A percentile compares a stretch with the other conserved stretches of the same genome.
phyloP scores from a whole-genome alignment of 352 stramenopile genomes.

The Phytophthora chlamydospora region DNA sequence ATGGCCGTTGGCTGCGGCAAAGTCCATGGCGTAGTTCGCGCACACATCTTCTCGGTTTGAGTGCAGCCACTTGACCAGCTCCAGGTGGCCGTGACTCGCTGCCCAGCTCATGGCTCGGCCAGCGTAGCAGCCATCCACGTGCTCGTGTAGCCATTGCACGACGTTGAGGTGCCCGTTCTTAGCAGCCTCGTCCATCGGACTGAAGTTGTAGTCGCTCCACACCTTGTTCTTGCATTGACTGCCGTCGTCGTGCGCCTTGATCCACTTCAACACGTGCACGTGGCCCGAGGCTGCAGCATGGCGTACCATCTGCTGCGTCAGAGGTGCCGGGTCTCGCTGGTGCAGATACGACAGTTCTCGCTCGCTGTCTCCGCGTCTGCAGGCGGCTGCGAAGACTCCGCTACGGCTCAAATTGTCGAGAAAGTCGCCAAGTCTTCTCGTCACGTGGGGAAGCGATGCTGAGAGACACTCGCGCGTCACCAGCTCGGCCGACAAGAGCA shows the following conservation, averaged over 20 bases:
- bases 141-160: conserved; percentile 29
- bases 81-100: conserved; percentile 24
- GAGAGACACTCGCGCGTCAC: conserved; percentile 30
- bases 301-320: conserved; percentile 27
- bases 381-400: conserved; percentile 19
- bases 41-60: conserved; percentile 19
- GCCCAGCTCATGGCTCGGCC: conserved; percentile 31
- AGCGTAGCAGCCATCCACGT: conserved; percentile 13
- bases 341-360: conserved; percentile 25
- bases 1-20: conserved; percentile 25
- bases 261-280: conserved; percentile 31
- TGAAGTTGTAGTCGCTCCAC: conserved; percentile 35
- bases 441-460: conserved; percentile 24
- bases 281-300: conserved; percentile 20
- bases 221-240: conserved; percentile 1
- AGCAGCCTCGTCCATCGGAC: conserved; percentile 34
- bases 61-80: conserved; percentile 34
- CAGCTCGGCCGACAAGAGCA: conserved; percentile 13
- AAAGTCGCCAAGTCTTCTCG: conserved; percentile 19
- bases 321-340: conserved; percentile 13
- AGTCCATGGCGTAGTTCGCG: conserved; percentile 26
- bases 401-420: conserved; percentile 18
- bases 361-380: conserved; percentile 19
- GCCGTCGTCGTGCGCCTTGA: conserved; percentile 16
- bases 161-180: conserved; percentile 21